phyloP scores from a whole-genome alignment of 2,329 filamentous ascomycete genomes.

The Incumbomyces lentus region DNA sequence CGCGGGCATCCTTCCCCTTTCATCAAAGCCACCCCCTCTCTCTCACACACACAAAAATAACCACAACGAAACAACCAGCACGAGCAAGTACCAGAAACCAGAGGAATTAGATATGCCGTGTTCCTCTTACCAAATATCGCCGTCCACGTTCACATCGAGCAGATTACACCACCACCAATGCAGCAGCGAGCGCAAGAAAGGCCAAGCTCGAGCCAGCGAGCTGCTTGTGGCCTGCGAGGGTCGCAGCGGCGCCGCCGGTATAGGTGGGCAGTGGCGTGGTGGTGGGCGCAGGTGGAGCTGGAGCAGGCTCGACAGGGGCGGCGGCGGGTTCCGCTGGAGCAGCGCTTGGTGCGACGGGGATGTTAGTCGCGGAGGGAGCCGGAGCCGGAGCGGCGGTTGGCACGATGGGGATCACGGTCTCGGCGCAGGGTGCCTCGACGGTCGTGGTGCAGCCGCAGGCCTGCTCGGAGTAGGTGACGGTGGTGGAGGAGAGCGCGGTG shows the following conservation, averaged over 20 bases:
- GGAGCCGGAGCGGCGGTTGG: not conserved
- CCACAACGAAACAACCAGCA: no score
- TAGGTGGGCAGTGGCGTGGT: not conserved
- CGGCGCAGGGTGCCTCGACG: constrained; percentile 11
- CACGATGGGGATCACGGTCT: constrained; percentile 12
- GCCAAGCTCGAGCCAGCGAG: constrained; percentile 5
- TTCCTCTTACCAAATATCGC: no score
- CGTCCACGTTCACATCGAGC: not conserved
- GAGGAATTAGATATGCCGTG: no score
- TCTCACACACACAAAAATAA: no score
- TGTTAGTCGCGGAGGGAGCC: not conserved
- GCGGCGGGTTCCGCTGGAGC: constrained; percentile 2
- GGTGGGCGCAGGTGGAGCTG: constrained; percentile 2
- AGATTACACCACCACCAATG: constrained; percentile 10
- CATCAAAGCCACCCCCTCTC: no score
- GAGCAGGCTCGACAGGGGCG: constrained; percentile 8
- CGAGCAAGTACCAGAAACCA: no score
- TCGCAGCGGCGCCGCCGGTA: constrained; percentile 14
- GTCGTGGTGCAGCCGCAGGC: constrained; percentile 16
- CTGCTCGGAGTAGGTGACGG: constrained; percentile 15
- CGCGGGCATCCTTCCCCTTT: no score
- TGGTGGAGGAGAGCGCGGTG: constrained; percentile 5
- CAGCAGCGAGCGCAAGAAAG: constrained; percentile 8
- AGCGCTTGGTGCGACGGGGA: constrained; percentile 7
- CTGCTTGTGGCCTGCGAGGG: constrained; percentile 5